Conservation (phyloP, 192 early-diverging fungal genomes). For the Oehlia diaphana region DNA sequence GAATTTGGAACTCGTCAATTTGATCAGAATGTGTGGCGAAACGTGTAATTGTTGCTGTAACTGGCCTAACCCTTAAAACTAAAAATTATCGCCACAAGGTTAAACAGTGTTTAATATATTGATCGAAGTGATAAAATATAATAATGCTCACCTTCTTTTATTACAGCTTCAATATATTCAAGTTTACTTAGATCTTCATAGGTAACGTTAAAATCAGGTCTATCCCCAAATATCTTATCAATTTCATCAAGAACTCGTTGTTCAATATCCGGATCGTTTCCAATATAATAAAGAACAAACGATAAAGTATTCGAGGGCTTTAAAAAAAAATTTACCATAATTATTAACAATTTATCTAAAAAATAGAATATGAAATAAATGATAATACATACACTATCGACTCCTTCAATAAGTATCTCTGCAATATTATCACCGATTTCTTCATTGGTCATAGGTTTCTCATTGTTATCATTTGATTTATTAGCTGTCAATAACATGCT, state of each 20-base stretch:
- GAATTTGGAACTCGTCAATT: conserved; percentile 12
- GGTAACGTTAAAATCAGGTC: background rate
- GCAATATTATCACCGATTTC: conserved; percentile 7
- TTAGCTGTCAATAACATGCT: conserved; percentile 10
- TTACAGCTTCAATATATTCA: conserved; percentile 22
- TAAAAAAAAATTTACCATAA: background rate
- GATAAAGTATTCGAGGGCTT: conserved; percentile 20
- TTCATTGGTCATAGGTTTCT: conserved; percentile 7
- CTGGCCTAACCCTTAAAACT: conserved; percentile 14
- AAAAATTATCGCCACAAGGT: background rate
- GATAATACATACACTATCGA: conserved; percentile 20
- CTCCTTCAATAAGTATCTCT: conserved; percentile 22
- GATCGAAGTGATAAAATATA: background rate
- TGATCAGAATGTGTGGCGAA: background rate
- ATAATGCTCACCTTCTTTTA: conserved; percentile 10
- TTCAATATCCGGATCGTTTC: conserved; percentile 3
- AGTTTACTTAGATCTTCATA: conserved; percentile 25
- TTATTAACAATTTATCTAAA: background rate
- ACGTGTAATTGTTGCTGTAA: conserved; percentile 7
- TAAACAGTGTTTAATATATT: background rate
- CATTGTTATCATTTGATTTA: background rate
- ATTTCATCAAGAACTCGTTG: conserved; percentile 6
- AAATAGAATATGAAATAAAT: background rate
- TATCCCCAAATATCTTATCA: background rate
- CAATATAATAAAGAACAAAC: conserved; percentile 17